Base-by-base conservation (phyloP, 1,284 basidiomycete species). In the Ceratobasidium sp. region DNA sequence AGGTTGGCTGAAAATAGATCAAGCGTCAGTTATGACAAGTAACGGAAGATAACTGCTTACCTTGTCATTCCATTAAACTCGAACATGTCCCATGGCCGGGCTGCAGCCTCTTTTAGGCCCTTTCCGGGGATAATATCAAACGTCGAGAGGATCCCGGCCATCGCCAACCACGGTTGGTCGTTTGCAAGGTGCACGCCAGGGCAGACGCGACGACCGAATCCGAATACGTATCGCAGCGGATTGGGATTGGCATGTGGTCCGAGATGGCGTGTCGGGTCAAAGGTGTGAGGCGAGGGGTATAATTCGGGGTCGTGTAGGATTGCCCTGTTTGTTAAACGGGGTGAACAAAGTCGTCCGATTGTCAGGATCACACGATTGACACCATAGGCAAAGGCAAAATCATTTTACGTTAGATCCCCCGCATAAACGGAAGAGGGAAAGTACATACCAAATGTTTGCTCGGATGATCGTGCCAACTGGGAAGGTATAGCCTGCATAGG, bases 51-150 rank as follows among this genome's bases (percentile, higher is more conserved):
- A n/a, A n/a, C n/a, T n/a, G n/a, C n/a, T n/a, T n/a, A 54, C 62
- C 38, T 53, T n/a, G 62, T 65, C 62, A 65, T 65, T 12, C 62
- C 62, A n/a, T 65, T 65, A 29, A 65, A 65, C n/a, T 65, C 62
- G 32, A 65, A 65, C 62, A 65, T 65, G 12, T 65, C 62, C 62
- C 62, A 65, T 17, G 62, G 62, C 10, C 29, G 34, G 20, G 1
- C 27, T 10, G 40, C 13, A 22, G 45, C 62, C 17, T 47, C 50
- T 29, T 65, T 40, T 20, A 54, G 10, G 3, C 49, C 50, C 4
- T 65, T 40, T 17, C 62, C 62, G 7, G 42, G 29, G 4, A 54
- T 38, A 17, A 65, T 40, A 31, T 65, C 35, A 43, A 65, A 53
- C 38, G 62, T 54, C 3, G 62, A 52, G 17, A 65, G 35, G 35